A percentile compares a stretch with the other conserved stretches of the same genome.
Conservation (phyloP, 163 green algal species). For the Smithsoniella earleae region DNA sequence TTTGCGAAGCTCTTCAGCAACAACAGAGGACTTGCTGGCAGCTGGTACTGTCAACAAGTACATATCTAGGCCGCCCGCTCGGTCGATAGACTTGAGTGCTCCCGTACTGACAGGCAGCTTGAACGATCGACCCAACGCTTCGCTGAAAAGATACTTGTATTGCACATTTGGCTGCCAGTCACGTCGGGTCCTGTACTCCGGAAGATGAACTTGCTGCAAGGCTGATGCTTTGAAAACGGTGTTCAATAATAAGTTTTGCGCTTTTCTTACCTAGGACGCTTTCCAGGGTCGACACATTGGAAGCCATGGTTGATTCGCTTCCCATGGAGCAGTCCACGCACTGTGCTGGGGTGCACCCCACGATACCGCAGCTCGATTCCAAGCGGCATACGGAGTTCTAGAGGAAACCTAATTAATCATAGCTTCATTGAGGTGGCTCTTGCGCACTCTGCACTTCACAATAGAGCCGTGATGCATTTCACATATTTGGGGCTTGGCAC, state of each 20-base stretch:
- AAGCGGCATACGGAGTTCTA: conserved; percentile 29
- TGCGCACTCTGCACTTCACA: too few relatives aligned
- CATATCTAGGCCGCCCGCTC: conserved; percentile 22
- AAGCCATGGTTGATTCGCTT: conserved; percentile 28
- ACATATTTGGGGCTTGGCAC: too few relatives aligned
- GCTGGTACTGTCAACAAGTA: conserved; percentile 4
- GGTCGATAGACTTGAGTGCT: conserved; percentile 19
- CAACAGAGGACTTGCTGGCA: conserved; percentile 8
- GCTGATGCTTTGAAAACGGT: not conserved
- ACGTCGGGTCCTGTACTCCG: not conserved
- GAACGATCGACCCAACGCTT: not conserved
- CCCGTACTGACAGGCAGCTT: conserved; percentile 9
- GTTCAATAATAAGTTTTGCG: not conserved
- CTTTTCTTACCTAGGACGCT: conserved; percentile 11
- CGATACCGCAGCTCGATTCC: not conserved
- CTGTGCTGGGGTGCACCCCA: conserved; percentile 1
- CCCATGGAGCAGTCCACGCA: conserved; percentile 2
- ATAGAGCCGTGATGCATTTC: too few relatives aligned
- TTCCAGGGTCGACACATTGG: conserved; percentile 18
- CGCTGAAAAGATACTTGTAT: conserved; percentile 26
- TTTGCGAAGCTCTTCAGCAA: conserved; percentile 6
- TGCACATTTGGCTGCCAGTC: conserved; percentile 26
- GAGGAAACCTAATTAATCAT: too few relatives aligned
- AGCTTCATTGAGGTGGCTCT: too few relatives aligned
- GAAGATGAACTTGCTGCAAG: not conserved